Percentiles rank a stretch among this genome's conserved stretches.
Evolutionary conservation across 2,329 filamentous ascomycete species (phyloP).

Genomic region (Cyanodermella asteris): DNA sequence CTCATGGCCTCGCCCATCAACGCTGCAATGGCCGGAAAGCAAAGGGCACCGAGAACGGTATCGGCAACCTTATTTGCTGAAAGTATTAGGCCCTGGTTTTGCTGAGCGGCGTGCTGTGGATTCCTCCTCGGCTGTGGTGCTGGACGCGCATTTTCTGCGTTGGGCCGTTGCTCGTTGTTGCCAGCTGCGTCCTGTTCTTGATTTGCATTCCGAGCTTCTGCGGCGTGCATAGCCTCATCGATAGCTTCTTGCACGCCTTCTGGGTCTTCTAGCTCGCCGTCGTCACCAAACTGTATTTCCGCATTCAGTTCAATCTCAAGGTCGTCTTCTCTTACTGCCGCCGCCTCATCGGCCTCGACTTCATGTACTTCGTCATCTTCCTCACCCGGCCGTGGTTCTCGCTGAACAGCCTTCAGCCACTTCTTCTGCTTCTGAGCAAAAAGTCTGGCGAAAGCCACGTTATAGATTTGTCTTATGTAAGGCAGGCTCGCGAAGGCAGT

Average conservation of each 20-base stretch:
- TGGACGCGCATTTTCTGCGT: constrained; percentile 14
- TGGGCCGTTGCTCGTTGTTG: constrained; percentile 20
- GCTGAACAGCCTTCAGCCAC: constrained; percentile 41
- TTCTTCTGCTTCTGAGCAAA: constrained; percentile 35
- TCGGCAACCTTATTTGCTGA: constrained; percentile 34
- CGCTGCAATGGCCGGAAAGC: constrained; percentile 65
- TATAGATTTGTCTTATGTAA: constrained; percentile 42
- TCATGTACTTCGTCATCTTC: constrained; percentile 5
- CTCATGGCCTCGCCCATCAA: constrained; percentile 57
- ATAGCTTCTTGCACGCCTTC: constrained; percentile 14
- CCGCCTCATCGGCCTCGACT: constrained; percentile 9
- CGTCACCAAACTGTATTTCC: constrained; percentile 26
- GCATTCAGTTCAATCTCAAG: constrained; percentile 24
- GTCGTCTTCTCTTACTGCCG: constrained; percentile 10
- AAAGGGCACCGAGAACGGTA: constrained; percentile 43
- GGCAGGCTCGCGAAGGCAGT: constrained; percentile 45
- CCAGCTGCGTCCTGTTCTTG: constrained; percentile 10
- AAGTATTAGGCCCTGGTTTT: constrained; percentile 18
- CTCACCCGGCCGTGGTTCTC: constrained; percentile 30
- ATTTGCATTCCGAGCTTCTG: constrained; percentile 10
- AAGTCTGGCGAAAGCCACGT: constrained; percentile 35
- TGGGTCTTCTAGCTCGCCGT: constrained; percentile 19
- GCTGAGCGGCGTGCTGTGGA: constrained; percentile 1
- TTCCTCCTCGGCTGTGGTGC: constrained; percentile 1
- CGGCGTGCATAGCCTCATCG: constrained; percentile 10